Evolutionary conservation across 352 stramenopile species (phyloP).

Genomic region (Phytopythium chamaehyphon): DNA sequence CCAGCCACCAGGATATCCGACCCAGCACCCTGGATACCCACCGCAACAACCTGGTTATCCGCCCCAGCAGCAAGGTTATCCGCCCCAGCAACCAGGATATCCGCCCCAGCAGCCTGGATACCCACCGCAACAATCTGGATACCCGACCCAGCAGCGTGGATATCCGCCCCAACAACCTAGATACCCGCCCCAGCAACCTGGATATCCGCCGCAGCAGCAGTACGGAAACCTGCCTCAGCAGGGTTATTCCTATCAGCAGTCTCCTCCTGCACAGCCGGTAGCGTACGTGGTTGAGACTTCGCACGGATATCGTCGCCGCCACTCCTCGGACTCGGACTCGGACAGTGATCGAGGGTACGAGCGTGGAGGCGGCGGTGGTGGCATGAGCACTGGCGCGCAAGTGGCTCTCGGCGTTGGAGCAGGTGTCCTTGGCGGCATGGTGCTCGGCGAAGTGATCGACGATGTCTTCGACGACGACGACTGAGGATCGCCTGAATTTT

Average conservation of each 20-base stretch:
- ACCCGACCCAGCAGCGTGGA: neutral
- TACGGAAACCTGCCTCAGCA: constrained; percentile 14
- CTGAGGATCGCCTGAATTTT: no score
- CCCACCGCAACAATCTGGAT: constrained; percentile 11
- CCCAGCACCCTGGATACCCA: neutral
- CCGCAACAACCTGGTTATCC: neutral
- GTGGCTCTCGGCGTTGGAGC: constrained; percentile 71
- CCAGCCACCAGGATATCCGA: constrained; percentile 23
- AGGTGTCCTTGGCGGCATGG: constrained; percentile 60
- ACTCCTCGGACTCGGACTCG: neutral
- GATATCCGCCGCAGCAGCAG: no score
- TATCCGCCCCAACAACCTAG: constrained; percentile 11
- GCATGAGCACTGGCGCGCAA: constrained; percentile 28
- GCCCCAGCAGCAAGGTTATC: neutral
- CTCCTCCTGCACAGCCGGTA: constrained; percentile 2
- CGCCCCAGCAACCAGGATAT: constrained; percentile 13
- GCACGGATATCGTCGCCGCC: constrained; percentile 19
- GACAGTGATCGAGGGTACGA: constrained; percentile 7
- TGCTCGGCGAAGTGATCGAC: constrained; percentile 70
- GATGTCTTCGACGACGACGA: constrained; percentile 39
- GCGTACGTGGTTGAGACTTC: neutral
- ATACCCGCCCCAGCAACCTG: neutral
- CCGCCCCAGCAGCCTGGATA: constrained; percentile 11
- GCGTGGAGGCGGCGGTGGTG: constrained; percentile 7
- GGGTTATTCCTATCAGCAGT: neutral